Conservation (phyloP, 345 rosid genomes). For the Salix suchowensis region DNA sequence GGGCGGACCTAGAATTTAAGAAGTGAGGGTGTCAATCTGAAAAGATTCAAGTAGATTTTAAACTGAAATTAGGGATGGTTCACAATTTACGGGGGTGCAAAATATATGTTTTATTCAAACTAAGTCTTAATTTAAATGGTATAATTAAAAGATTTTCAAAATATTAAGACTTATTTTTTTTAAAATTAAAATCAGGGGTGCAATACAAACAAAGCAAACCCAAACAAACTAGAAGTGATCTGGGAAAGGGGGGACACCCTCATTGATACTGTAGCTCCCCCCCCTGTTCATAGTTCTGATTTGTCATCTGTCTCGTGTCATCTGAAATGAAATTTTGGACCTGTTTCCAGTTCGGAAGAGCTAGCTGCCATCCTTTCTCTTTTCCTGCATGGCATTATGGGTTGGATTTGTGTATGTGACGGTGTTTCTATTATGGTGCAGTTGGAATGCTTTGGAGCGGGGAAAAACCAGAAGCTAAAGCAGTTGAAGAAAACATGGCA, state of each 20-base stretch:
- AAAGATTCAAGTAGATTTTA: no score
- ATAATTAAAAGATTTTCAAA: background rate
- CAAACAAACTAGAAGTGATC: no score
- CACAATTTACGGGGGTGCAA: background rate
- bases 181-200: no score
- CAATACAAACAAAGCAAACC: no score
- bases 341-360: background rate
- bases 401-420: background rate
- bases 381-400: background rate
- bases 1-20: background rate
- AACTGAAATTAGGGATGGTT: no score
- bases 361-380: background rate
- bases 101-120: no score
- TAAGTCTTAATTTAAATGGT: background rate
- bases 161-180: no score
- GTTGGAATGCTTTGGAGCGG: conserved; percentile 96
- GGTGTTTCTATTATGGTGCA: conserved; percentile 15
- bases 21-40: no score
- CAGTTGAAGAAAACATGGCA: conserved; percentile 61
- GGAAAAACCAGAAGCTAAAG: conserved; percentile 58
- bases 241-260: background rate
- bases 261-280: background rate
- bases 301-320: no score
- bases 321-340: background rate
- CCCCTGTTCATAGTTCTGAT: background rate